phyloP scores from a whole-genome alignment of 768 basidiomycete species.

The Serendipita sp. region DNA sequence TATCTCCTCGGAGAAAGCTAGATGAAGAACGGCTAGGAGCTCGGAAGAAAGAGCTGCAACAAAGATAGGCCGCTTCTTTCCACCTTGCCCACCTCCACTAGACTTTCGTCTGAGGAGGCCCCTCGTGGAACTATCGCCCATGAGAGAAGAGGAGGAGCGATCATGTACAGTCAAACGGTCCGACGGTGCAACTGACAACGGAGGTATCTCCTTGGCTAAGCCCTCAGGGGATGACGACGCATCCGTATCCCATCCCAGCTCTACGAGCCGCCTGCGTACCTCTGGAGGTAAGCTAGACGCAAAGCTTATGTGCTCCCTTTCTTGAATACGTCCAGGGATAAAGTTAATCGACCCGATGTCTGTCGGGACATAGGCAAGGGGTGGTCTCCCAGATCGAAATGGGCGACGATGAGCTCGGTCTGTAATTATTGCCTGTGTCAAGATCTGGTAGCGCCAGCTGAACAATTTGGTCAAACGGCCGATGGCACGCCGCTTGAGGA shows the following conservation, averaged over 20 bases:
- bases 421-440: slow-evolving; percentile 41
- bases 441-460: slow-evolving; percentile 55
- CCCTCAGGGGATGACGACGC: slow-evolving; percentile 38
- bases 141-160: slow-evolving; percentile 16
- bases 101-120: slow-evolving; percentile 40
- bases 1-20: slow-evolving; percentile 39
- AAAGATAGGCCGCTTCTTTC: slow-evolving; percentile 50
- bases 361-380: slow-evolving; percentile 57
- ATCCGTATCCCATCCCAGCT: slow-evolving; percentile 62
- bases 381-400: slow-evolving; percentile 54
- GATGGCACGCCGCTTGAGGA: slow-evolving; percentile 35
- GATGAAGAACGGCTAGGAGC: slow-evolving; percentile 36
- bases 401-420: slow-evolving; percentile 47
- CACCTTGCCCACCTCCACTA: slow-evolving; percentile 23
- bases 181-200: slow-evolving; percentile 41
- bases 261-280: slow-evolving; percentile 44
- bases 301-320: slow-evolving; percentile 31
- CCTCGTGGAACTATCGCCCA: slow-evolving; percentile 13
- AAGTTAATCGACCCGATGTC: slow-evolving; percentile 54
- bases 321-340: slow-evolving; percentile 35
- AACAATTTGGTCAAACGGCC: slow-evolving; percentile 39
- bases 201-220: slow-evolving; percentile 42
- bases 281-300: slow-evolving; percentile 41
- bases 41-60: slow-evolving; percentile 41
- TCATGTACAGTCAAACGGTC: slow-evolving; percentile 26